These are phyloP conservation scores for Halophytophthora polymorphica DNA, from an alignment of 352 stramenopile genomes.

Conservation along the genomic window DNA sequence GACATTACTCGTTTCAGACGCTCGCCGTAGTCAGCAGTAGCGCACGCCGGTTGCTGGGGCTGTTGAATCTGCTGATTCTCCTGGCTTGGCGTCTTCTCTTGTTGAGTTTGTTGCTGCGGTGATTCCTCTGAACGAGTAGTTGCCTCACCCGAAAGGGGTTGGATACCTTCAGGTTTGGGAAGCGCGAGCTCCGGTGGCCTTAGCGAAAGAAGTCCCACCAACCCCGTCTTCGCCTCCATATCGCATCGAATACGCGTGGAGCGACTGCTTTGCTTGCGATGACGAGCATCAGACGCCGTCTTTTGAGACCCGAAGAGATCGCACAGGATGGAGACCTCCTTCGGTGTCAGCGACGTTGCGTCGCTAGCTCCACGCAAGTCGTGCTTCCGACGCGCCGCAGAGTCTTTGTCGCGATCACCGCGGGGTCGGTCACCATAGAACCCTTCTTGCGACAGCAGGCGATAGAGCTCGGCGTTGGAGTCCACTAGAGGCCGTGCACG, in stretches of 20 bases:
- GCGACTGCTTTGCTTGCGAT: slow-evolving; percentile 6
- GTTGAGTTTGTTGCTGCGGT: neutral
- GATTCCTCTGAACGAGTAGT: too few relatives aligned
- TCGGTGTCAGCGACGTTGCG: slow-evolving; percentile 46
- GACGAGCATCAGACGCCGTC: neutral
- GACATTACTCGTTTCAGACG: slow-evolving; percentile 39
- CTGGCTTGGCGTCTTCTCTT: neutral
- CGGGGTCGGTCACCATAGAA: slow-evolving; percentile 39
- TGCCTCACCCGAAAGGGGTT: neutral
- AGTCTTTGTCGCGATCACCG: neutral
- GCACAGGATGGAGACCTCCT: slow-evolving; percentile 62
- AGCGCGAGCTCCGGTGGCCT: slow-evolving; percentile 6
- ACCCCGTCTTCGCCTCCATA: slow-evolving; percentile 32
- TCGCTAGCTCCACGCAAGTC: slow-evolving; percentile 24
- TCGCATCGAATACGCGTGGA: slow-evolving; percentile 55
- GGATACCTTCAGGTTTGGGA: neutral
- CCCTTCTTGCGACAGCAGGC: slow-evolving; percentile 54
- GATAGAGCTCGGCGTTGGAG: slow-evolving; percentile 65
- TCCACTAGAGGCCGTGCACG: slow-evolving; percentile 71
- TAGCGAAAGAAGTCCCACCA: slow-evolving; percentile 56
- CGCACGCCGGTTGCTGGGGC: neutral
- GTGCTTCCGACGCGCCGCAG: slow-evolving; percentile 19
- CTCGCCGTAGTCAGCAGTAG: slow-evolving; percentile 16
- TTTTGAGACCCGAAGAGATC: slow-evolving; percentile 47
- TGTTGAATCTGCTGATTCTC: neutral